A percentile compares a stretch with the other conserved stretches of the same genome.
phyloP scores from a whole-genome alignment of 768 basidiomycete genomes.

The Lactarius hengduanensis region DNA sequence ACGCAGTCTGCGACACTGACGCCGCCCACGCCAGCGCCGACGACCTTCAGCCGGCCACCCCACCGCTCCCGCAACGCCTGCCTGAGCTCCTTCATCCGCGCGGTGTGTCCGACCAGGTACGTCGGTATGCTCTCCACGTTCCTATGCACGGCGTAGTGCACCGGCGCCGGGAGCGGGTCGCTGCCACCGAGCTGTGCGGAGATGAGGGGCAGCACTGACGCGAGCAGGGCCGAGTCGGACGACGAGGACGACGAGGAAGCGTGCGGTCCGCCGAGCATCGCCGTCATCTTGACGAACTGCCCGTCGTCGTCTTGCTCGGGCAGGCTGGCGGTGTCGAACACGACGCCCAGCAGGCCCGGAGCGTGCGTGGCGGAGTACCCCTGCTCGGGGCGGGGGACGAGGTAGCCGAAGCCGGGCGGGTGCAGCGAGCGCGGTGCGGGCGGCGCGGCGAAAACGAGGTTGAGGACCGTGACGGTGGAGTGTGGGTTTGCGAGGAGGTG shows the following conservation, averaged over 20 bases:
- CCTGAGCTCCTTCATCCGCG: constrained; percentile 62
- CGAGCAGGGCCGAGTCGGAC: constrained; percentile 25
- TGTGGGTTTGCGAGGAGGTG: constrained; percentile 67
- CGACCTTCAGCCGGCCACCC: constrained; percentile 52
- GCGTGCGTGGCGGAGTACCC: constrained; percentile 45
- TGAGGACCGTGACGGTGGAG: constrained; percentile 85
- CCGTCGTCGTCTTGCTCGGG: constrained; percentile 50
- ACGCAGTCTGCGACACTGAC: constrained; percentile 88
- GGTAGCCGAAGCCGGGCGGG: constrained; percentile 90
- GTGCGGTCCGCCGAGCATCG: constrained; percentile 89
- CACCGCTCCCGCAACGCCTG: constrained; percentile 40
- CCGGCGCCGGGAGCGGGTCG: constrained; percentile 47
- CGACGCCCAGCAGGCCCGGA: constrained; percentile 70
- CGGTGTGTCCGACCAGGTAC: constrained; percentile 66
- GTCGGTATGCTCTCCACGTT: constrained; percentile 79
- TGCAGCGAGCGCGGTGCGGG: constrained; percentile 51
- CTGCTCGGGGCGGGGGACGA: constrained; percentile 72
- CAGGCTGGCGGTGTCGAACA: constrained; percentile 86
- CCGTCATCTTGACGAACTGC: constrained; percentile 71
- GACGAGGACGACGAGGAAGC: constrained; percentile 33
- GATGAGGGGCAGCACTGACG: constrained; percentile 29
- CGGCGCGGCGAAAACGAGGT: constrained; percentile 70
- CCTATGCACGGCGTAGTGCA: constrained; percentile 49
- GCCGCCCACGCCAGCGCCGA: constrained; percentile 85
- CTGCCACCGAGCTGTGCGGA: constrained; percentile 24